Base-by-base conservation (phyloP, 768 basidiomycete species). In the Gymnopilus junonius region DNA sequence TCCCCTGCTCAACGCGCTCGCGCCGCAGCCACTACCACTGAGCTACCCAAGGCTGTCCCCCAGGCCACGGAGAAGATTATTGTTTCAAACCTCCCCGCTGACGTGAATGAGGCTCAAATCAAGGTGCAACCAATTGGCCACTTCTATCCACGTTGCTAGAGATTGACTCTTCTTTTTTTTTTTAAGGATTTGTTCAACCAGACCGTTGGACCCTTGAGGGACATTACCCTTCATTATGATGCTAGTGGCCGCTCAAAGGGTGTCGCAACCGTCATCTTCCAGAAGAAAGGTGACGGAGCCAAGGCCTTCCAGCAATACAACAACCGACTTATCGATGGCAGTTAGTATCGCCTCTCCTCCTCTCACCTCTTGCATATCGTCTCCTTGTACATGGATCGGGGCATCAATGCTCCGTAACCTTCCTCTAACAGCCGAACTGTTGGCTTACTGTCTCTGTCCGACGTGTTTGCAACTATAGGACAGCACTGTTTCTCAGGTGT, bases 301-400 rank as follows among this genome's bases (percentile, higher is more conserved):
- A 94, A 91, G 84, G 97, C 97, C 2, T 95, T 89, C 77, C 85
- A 91, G 70, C 87, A 93, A 67, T 99, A 99, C 84, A 94, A 99
- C 86, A 94, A 93, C 82, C 91, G 97, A 76, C 92, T 99, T 81
- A 96, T 99, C 88, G 97, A 99, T 91, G 95, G 95, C 83, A 97
- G 97, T 99, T 92, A 95, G 97, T 99, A 92, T 85, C 87, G 82
- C 80, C 83, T 82, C 79, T 74, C 75, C 75, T 75, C 76, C n/a
- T 77, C 76, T 74, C 75, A 51, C 27, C 72, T 77, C 72, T 77
- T 74, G 72, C 76, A 76, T 70, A 53, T 68, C 66, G 67, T 70
- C 68, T 34, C 63, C 58, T 63, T 66, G 62, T 67, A 61, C 64
- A 46, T 63, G 70, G 68, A 67, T 61, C 43, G 62, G 64, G 66